Conservation (phyloP, 1,284 basidiomycete genomes). For the Microbotryum scabiosae region DNA sequence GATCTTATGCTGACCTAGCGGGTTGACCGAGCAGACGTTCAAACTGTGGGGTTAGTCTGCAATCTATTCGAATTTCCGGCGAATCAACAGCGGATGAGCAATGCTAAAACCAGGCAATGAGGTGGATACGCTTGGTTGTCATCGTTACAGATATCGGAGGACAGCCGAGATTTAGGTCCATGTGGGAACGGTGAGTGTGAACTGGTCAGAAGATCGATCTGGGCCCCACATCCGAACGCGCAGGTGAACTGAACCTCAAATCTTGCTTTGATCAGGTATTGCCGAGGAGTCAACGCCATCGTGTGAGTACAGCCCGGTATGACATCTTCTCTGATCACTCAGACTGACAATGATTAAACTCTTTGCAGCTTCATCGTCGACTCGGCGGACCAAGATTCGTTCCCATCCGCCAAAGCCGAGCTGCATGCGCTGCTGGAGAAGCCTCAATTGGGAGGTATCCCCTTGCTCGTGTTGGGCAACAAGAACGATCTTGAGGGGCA, state of each 20-base stretch:
- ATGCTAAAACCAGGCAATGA: too few relatives aligned
- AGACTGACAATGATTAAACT: conserved; percentile 1
- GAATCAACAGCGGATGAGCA: too few relatives aligned
- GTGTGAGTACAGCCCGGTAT: conserved; percentile 53
- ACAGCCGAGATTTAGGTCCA: conserved; percentile 79
- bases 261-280: conserved; percentile 49
- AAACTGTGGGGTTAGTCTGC: conserved; percentile 36
- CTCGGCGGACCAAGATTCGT: conserved; percentile 68
- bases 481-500: conserved; percentile 85
- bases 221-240: too few relatives aligned
- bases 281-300: conserved; percentile 86
- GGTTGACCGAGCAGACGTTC: conserved; percentile 26
- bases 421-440: conserved; percentile 70
- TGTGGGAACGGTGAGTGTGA: conserved; percentile 60
- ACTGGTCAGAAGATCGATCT: too few relatives aligned
- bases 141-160: conserved; percentile 50
- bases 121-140: too few relatives aligned
- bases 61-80: too few relatives aligned
- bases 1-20: too few relatives aligned
- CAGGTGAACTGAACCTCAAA: too few relatives aligned
- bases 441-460: conserved; percentile 65
- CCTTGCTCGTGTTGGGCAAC: conserved; percentile 85
- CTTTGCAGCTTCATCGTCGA: conserved; percentile 75
- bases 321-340: too few relatives aligned
- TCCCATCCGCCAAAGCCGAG: conserved; percentile 80